Evolutionary conservation across 2,329 filamentous ascomycete species (phyloP).

Genomic region (Ceratocystis alfenasii): DNA sequence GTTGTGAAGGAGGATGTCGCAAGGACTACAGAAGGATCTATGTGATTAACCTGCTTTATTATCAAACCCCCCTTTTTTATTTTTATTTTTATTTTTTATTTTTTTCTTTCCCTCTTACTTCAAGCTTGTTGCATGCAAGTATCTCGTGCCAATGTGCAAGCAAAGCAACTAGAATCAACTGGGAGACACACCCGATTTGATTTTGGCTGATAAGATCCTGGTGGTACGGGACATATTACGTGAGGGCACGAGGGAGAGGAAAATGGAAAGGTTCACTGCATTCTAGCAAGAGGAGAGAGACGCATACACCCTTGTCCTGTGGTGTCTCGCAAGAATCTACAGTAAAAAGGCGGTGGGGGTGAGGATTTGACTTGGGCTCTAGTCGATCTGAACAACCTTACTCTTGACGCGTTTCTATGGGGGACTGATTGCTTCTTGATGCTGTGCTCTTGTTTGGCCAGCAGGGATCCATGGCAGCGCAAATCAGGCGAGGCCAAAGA

Average conservation of each 20-base stretch:
- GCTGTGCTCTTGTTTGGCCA: not conserved
- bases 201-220: not conserved
- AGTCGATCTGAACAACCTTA: not conserved
- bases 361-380: not conserved
- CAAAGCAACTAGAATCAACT: too few relatives aligned
- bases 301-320: not conserved
- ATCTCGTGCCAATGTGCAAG: not conserved
- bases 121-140: not conserved
- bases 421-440: not conserved
- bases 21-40: not conserved
- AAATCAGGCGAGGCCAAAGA: not conserved
- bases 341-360: too few relatives aligned
- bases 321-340: too few relatives aligned
- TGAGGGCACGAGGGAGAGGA: not conserved
- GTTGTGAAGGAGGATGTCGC: not conserved
- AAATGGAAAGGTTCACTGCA: not conserved
- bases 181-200: not conserved
- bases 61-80: not conserved
- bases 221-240: not conserved
- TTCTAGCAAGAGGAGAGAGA: not conserved
- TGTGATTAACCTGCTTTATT: not conserved
- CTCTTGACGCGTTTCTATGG: not conserved
- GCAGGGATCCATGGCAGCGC: constrained; percentile 6
- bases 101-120: not conserved
- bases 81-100: not conserved